phyloP scores from a whole-genome alignment of 2,329 filamentous ascomycete species.

The Exophiala xenobiotica region DNA sequence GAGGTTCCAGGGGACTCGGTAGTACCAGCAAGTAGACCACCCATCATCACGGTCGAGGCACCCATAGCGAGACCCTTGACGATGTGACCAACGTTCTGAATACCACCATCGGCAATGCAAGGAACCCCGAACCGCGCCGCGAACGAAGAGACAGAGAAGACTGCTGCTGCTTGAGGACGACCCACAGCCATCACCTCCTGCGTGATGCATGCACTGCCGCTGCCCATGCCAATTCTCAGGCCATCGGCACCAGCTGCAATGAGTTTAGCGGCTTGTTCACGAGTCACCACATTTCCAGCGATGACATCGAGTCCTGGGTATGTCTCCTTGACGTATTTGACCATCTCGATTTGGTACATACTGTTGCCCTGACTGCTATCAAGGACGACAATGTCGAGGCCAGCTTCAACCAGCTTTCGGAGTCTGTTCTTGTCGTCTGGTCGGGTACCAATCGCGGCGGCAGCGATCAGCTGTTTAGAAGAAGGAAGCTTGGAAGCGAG shows the following conservation, averaged over 20 bases:
- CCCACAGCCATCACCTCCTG: slow-evolving; percentile 99
- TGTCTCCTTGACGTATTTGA: slow-evolving; percentile 89
- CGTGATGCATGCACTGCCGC: slow-evolving; percentile 95
- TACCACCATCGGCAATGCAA: slow-evolving; percentile 95
- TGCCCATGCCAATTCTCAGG: slow-evolving; percentile 97
- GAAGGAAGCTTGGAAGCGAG: slow-evolving; percentile 93
- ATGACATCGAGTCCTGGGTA: slow-evolving; percentile 90
- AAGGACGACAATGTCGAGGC: slow-evolving; percentile 89
- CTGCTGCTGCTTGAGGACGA: slow-evolving; percentile 88
- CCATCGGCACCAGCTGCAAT: slow-evolving; percentile 95
- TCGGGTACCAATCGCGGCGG: slow-evolving; percentile 91
- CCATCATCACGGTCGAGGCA: slow-evolving; percentile 98
- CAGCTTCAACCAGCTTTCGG: slow-evolving; percentile 85
- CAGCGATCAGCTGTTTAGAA: slow-evolving; percentile 96
- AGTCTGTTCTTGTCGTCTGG: slow-evolving; percentile 88
- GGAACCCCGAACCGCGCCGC: slow-evolving; percentile 92
- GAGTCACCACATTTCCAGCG: slow-evolving; percentile 96
- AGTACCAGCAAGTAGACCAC: slow-evolving; percentile 91
- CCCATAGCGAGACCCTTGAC: slow-evolving; percentile 96
- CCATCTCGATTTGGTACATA: slow-evolving; percentile 98
- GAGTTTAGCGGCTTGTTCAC: slow-evolving; percentile 87
- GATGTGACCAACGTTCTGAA: slow-evolving; percentile 98
- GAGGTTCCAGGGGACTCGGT: slow-evolving; percentile 97
- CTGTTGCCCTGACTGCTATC: slow-evolving; percentile 98
- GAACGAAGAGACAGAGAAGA: slow-evolving; percentile 85